Evolutionary conservation across 345 rosid species (phyloP), one percentile per base, ranked within the genome.

Genomic region (Lenwebbia sp.): DNA sequence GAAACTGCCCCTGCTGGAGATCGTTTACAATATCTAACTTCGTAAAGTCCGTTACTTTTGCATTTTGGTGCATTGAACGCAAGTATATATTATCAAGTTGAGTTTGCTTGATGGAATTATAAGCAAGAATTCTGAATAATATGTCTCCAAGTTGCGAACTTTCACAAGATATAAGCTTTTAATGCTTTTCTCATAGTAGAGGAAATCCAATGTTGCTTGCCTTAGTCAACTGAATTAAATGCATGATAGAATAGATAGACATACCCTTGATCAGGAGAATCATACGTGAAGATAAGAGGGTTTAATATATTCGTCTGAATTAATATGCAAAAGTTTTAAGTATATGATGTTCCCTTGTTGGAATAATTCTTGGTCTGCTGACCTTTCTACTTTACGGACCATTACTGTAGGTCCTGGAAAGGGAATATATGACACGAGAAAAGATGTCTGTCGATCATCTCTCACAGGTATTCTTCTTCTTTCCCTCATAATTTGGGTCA

Each of bases 341-440:
- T 3, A 4, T 52, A 49, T 11, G 62, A 54, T 52, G n/a, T 83
- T 52, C 47, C 41, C 41, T 83, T 51, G 41, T 83, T 83, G 84
- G 25, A 21, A 22, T 54, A 56, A 56, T 30, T 11, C 58, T 83
- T 50, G 57, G n/a, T 56, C 33, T 85, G 74, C 62, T 75, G 51
- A 55, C 75, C 30, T 58, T 25, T 41, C 44, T 23, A 60, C 54
- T 40, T 62, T 47, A 21, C 5, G 81, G 81, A 40, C 81, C 47
- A 70, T 86, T 52, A 70, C 85, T 92, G 84, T 90, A 97, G 99
- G 95, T 95, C 85, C 90, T 97, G 89, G 94, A 94, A 84, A 93
- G 90, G 89, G 92, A 90, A 87, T 92, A 91, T 86, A 84, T 84
- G 2, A 65, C 86, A 0, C 88, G 87, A 81, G 92, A 92, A 86